Evolutionary conservation across 805 yeast genomes (phyloP).

Genomic region (Starmerella etchellsii): DNA sequence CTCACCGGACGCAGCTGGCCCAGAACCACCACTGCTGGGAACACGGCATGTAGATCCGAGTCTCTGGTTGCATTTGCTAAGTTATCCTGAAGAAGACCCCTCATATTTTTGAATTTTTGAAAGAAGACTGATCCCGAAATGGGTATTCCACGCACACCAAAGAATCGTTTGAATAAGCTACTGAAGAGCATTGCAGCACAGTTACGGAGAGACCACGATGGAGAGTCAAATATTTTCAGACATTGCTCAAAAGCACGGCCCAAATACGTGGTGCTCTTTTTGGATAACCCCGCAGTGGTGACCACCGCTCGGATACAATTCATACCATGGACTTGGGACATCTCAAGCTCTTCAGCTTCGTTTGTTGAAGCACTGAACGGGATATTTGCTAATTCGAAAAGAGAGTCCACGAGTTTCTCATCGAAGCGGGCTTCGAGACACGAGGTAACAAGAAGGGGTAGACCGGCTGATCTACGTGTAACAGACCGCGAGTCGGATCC

Average conservation of each 20-base stretch:
- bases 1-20: constrained; percentile 53
- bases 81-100: constrained; percentile 33
- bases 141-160: constrained; percentile 38
- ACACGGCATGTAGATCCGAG: constrained; percentile 39
- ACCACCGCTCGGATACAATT: constrained; percentile 70
- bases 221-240: constrained; percentile 47
- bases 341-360: constrained; percentile 43
- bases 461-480: constrained; percentile 84
- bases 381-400: constrained; percentile 42
- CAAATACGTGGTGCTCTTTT: constrained; percentile 37
- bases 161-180: constrained; percentile 64
- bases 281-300: constrained; percentile 54
- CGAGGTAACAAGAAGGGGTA: constrained; percentile 59
- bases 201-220: constrained; percentile 76
- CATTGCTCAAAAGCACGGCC: constrained; percentile 50
- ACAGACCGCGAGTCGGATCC: constrained; percentile 39
- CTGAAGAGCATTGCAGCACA: constrained; percentile 90
- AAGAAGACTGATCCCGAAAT: constrained; percentile 59
- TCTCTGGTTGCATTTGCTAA: constrained; percentile 14
- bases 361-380: constrained; percentile 34
- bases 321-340: constrained; percentile 90
- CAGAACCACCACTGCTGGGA: constrained; percentile 63
- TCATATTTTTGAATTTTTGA: constrained; percentile 44
- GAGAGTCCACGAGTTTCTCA: constrained; percentile 36
- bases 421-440: constrained; percentile 22